Conservation (phyloP, 495 filamentous ascomycete genomes). For the Mytilinidion resinicola region DNA sequence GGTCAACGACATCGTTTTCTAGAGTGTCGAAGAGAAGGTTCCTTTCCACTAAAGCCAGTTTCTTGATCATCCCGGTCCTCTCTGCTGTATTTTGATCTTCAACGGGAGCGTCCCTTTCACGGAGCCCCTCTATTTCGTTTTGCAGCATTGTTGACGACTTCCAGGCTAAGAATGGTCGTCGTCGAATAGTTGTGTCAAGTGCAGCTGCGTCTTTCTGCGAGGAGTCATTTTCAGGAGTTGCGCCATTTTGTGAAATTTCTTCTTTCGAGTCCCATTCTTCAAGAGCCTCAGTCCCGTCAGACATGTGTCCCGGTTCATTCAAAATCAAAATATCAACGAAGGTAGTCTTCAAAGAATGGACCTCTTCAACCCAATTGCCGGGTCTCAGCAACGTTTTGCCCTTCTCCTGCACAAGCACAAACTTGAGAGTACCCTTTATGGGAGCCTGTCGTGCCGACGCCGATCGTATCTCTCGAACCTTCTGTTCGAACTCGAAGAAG, state of each 20-base stretch:
- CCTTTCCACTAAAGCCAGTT: constrained; percentile 14
- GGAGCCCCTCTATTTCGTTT: background rate
- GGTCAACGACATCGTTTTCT: background rate
- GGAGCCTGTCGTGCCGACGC: no score
- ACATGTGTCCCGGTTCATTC: background rate
- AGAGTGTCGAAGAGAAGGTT: constrained; percentile 3
- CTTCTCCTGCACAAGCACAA: background rate
- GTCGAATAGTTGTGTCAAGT: background rate
- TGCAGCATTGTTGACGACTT: no score
- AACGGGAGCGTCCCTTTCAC: no score
- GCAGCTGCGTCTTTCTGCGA: background rate
- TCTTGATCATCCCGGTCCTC: background rate
- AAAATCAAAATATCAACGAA: constrained; percentile 13
- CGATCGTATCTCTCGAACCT: constrained; percentile 9
- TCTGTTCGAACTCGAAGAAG: constrained; percentile 23
- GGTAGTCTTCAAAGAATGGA: background rate
- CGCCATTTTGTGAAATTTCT: background rate
- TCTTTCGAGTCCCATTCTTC: background rate
- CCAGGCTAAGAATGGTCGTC: no score
- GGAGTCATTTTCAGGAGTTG: background rate
- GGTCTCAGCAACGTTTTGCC: constrained; percentile 3
- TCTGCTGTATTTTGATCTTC: no score
- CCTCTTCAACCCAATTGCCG: constrained; percentile 14
- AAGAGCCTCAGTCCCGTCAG: no score
- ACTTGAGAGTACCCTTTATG: background rate